Evolutionary conservation across 1,284 basidiomycete genomes (phyloP).

Genomic region (Ganoderma meredithae): DNA sequence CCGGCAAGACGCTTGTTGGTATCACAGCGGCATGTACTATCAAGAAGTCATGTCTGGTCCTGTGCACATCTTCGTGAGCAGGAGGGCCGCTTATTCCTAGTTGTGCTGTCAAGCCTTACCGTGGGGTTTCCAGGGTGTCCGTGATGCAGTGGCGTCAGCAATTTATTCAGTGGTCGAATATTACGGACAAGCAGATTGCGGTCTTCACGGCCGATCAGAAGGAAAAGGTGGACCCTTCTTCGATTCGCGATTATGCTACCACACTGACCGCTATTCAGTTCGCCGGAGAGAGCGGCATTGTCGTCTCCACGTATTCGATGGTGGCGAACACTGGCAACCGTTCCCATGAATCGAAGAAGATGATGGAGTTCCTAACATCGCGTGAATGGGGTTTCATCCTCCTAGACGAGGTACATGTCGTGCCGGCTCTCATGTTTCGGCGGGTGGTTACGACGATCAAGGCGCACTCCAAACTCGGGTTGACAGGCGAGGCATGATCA

Average conservation of each 20-base stretch:
- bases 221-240: conserved; percentile 74
- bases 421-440: conserved; percentile 96
- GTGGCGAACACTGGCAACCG: conserved; percentile 96
- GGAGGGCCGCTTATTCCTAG: too few relatives aligned
- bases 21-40: conserved; percentile 99
- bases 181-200: conserved; percentile 93
- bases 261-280: conserved; percentile 60
- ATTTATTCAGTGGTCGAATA: conserved; percentile 97
- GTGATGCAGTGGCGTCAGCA: conserved; percentile 99
- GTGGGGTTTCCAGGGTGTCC: conserved; percentile 76
- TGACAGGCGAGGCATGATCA: conserved; percentile 70
- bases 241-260: conserved; percentile 15
- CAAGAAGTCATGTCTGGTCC: conserved; percentile 98
- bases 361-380: conserved; percentile 97
- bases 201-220: conserved; percentile 97
- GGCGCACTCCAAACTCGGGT: conserved; percentile 94
- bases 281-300: conserved; percentile 92
- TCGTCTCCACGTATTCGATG: conserved; percentile 98
- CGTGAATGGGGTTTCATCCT: conserved; percentile 96
- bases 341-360: conserved; percentile 96
- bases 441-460: conserved; percentile 97
- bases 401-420: conserved; percentile 97
- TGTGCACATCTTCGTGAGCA: conserved; percentile 94
- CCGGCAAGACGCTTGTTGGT: conserved; percentile 98
- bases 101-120: background rate